Evolutionary conservation across 257 asterid genomes (phyloP), one percentile per base, ranked within the genome.

Genomic region (Solanum clarkiae): DNA sequence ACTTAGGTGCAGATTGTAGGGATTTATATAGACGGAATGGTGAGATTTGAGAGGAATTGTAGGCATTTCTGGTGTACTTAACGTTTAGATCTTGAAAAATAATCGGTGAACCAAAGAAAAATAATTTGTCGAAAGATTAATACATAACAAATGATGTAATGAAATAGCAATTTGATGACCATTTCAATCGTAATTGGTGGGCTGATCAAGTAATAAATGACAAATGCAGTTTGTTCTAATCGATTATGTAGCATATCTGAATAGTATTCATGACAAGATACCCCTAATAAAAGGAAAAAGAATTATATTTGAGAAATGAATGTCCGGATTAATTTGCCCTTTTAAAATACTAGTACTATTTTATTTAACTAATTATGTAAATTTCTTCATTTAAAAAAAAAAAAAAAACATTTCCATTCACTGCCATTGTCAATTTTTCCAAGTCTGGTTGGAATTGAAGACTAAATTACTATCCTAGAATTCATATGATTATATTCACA

Each of bases 21-120:
- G 5, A 88, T 86, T 81, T 90, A 90, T 85, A 90, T 88, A 90
- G 91, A 88, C 85, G 24, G 86, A 45, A 11, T 80, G 22, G 26
- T 51, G 59, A 47, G 53, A 66, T 17, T 44, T 49, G 56, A 51
- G 22, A 85, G 68, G 47, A 26, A 90, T 94, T 91, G 53, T 18
- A 55, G 87, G 88, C 84, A 36, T 80, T n/a, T 80, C 7, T 69
- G 5, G 53, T 69, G 53, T 40, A 4, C n/a, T 36, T 1, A 36
- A 69, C 16, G 7, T 40, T 69, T 1, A 69, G 79, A 69, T 69
- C 53, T 8, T 40, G 79, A 69, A 69, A 40, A 69, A 32, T 36
- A 6, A 17, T 69, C 5, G 79, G 15, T 69, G 51, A 16, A 69
- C 17, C 9, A 36, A 36, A 36, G 26, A 17, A 69, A 69, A 20